Evolutionary conservation across 78 protist genomes (phyloP), one percentile per base, ranked within the genome.

Genomic region (Acrasis kona): DNA sequence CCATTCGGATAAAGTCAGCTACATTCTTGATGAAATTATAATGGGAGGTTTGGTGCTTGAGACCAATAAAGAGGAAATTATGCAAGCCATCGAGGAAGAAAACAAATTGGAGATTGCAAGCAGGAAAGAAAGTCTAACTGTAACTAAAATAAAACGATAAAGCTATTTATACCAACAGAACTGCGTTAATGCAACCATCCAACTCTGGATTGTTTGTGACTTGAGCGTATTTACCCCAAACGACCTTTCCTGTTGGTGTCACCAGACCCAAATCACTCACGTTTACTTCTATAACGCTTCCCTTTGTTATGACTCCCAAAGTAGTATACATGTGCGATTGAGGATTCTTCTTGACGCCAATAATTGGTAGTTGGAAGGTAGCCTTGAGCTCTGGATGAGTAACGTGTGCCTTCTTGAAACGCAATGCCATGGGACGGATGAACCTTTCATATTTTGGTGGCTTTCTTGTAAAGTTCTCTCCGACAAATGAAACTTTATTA

Each of bases 291-390:
- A 98, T 77, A 74, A 98, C 86, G 1, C 99, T 93, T 12, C 99
- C 99, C 83, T 96, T 95, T n/a, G 99, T 98, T 79, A 98, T 93
- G 36, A 97, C 96, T 40, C 99, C 99, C 0, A 98, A 93, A 29
- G 75, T 81, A 6, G 99, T 97, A 84, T 87, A 95, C 32, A 91
- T 41, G 0, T 94, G 75, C 9, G 94, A 79, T 37, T 84, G 89
- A 36, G 98, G 99, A 72, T 97, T 97, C 93, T 95, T 96, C 86
- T 94, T 94, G 28, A 94, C 98, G 0, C 95, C 95, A 10, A 98
- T 32, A 30, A 98, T 95, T 27, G 95, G 96, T 19, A 98, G 85
- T 29, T 84, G 80, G 80, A 98, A 98, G 0, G 99, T 98, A 3
- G 96, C 70, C 41, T 93, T 81, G 28, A 98, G 88, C 72, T 98